phyloP scores from a whole-genome alignment of 805 yeast genomes.

The Lachancea sp. region DNA sequence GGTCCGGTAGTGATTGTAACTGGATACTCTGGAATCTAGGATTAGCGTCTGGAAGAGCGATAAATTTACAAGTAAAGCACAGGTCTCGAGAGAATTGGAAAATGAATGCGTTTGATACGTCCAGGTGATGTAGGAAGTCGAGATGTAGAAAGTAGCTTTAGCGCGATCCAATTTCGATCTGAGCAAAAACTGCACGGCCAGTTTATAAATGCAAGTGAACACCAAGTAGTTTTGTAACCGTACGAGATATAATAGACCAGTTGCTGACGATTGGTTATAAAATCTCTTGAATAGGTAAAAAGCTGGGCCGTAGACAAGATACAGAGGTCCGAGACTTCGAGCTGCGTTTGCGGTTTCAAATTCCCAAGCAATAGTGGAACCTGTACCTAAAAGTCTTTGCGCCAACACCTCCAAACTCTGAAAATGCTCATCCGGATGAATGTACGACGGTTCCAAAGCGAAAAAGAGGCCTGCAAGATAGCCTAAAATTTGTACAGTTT shows the following conservation, averaged over 20 bases:
- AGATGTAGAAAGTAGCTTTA: slow-evolving; percentile 29
- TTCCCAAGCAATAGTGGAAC: slow-evolving; percentile 71
- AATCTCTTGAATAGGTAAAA: slow-evolving; percentile 18
- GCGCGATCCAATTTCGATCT: slow-evolving; percentile 45
- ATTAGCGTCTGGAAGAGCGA: slow-evolving; percentile 33
- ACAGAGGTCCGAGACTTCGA: slow-evolving; percentile 65
- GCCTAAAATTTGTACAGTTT: slow-evolving; percentile 13
- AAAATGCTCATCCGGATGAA: slow-evolving; percentile 97
- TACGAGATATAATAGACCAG: slow-evolving; percentile 45
- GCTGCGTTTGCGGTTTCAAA: slow-evolving; percentile 44
- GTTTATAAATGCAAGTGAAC: slow-evolving; percentile 34
- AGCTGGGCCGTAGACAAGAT: slow-evolving; percentile 64
- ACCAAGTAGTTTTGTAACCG: slow-evolving; percentile 42
- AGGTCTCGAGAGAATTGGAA: slow-evolving; percentile 78
- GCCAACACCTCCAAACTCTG: slow-evolving; percentile 75
- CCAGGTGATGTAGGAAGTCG: slow-evolving; percentile 63
- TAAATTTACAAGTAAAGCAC: slow-evolving; percentile 37
- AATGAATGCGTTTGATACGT: slow-evolving; percentile 81
- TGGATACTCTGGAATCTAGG: slow-evolving; percentile 8
- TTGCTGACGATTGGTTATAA: slow-evolving; percentile 35
- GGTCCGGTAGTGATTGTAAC: slow-evolving; percentile 9
- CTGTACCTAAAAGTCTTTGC: slow-evolving; percentile 8
- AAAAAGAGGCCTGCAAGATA: slow-evolving; percentile 38
- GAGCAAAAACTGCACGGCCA: slow-evolving; percentile 43
- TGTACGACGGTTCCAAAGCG: slow-evolving; percentile 68